Evolutionary conservation across 2,329 filamentous ascomycete genomes (phyloP), one percentile per base, ranked within the genome.

Genomic region (Elsinoe necatrix): DNA sequence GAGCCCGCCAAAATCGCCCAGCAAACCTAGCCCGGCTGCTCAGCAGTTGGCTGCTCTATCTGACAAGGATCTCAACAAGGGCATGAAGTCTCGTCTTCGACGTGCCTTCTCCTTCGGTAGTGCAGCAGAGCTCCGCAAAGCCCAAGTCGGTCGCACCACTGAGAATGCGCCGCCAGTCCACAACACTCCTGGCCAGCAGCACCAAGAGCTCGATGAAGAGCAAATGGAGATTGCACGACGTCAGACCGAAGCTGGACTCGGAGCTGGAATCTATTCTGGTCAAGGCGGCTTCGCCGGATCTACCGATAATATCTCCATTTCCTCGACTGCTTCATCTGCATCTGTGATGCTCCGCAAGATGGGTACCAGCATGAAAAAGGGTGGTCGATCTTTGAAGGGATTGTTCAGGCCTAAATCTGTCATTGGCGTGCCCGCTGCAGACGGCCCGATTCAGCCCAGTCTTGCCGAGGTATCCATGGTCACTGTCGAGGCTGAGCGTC

Each of bases 361-460:
- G 93, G 93, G 93, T 57, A 89, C 90, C 62, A 91, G 92, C n/a
- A 87, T 97, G 83, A 97, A 95, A 80, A 95, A 93, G 73, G 86
- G 89, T 54, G 87, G 86, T 16, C 82, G 91, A 48, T 96, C 91
- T 21, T 81, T 98, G 55, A 95, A 95, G 63, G 93, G 93, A 23
- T 78, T 98, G 6, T 98, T 98, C 75, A 81, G 93, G 61, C 92
- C 93, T 0, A 98, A 97, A 71, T 97, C 92, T 1, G 79, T 95
- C 14, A 81, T 92, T 64, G 91, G 89, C 29, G 83, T 86, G 18
- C 82, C 88, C 16, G 78, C 83, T 29, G 82, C 85, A 2, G 90
- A 95, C 63, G 75, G 78, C 4, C 77, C 81, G 25, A 71, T 83
- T 1, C 66, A 68, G 51, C 83, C 81, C 4, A 89, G 85, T 65